phyloP scores from a whole-genome alignment of 352 stramenopile species.

The Phytophthora rubi region DNA sequence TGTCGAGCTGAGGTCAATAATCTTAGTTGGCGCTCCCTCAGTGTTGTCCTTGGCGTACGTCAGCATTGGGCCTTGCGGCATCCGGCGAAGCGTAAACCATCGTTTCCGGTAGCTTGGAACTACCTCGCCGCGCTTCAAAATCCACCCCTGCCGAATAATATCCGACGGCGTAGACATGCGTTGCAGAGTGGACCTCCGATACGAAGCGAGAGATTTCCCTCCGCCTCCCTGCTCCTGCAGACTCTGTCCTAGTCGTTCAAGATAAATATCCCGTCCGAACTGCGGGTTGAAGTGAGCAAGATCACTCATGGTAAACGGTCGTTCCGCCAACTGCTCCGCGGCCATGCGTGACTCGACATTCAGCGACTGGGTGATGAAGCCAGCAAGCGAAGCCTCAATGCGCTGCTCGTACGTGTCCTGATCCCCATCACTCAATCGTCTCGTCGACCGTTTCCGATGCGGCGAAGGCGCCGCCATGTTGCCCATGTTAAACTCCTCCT shows the following conservation, averaged over 20 bases:
- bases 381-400: conserved; percentile 68
- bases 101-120: conserved; percentile 82
- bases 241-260: conserved; percentile 68
- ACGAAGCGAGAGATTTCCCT: conserved; percentile 66
- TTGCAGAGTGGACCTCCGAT: conserved; percentile 71
- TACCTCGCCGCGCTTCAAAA: conserved; percentile 80
- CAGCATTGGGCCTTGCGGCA: conserved; percentile 78
- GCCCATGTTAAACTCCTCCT: conserved; percentile 52
- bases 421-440: conserved; percentile 53
- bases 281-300: conserved; percentile 71
- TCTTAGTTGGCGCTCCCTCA: conserved; percentile 56
- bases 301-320: conserved; percentile 70
- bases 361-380: conserved; percentile 56
- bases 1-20: conserved; percentile 80
- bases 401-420: conserved; percentile 68
- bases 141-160: conserved; percentile 72
- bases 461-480: conserved; percentile 36
- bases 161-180: conserved; percentile 50
- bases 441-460: conserved; percentile 34
- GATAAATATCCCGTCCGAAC: conserved; percentile 72
- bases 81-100: conserved; percentile 81
- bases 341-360: conserved; percentile 47
- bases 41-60: conserved; percentile 80
- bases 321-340: conserved; percentile 33
- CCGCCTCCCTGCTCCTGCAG: conserved; percentile 66